These are phyloP conservation scores for Mortierella hygrophila DNA, from an alignment of 192 early-diverging fungal genomes.

Conservation along the genomic window DNA sequence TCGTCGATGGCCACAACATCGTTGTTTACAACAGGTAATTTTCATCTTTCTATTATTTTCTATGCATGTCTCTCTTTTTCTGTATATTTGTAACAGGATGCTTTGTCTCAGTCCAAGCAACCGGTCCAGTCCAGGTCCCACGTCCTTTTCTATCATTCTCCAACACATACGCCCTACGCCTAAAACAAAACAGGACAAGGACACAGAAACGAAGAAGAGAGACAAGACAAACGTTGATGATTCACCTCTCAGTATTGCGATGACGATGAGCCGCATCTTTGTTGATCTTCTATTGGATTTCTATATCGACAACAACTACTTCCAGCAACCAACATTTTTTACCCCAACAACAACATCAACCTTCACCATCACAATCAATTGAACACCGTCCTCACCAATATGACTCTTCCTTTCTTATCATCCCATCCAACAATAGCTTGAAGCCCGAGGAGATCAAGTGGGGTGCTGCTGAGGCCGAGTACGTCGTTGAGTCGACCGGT, in stretches of 20 bases:
- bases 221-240: slow-evolving; percentile 13
- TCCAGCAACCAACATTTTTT: neutral
- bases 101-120: slow-evolving; percentile 5
- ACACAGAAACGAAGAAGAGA: neutral
- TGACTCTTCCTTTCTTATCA: neutral
- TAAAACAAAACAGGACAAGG: neutral
- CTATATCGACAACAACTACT: neutral
- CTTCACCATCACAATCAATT: slow-evolving; percentile 4
- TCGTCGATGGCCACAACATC: slow-evolving; percentile 90
- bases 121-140: neutral
- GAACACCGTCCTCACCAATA: neutral
- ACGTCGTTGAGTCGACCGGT: slow-evolving; percentile 99
- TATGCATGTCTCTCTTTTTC: slow-evolving; percentile 4
- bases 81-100: neutral
- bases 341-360: neutral
- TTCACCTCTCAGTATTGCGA: neutral
- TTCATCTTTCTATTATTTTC: neutral
- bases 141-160: neutral
- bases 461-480: slow-evolving; percentile 86
- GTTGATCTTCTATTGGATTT: neutral
- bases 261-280: slow-evolving; percentile 1
- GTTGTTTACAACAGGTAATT: slow-evolving; percentile 77
- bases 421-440: slow-evolving; percentile 19
- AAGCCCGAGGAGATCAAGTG: slow-evolving; percentile 94
- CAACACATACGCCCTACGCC: neutral